Evolutionary conservation across 2,329 filamentous ascomycete species (phyloP), one percentile per base, ranked within the genome.

Genomic region (Claviceps citrina): DNA sequence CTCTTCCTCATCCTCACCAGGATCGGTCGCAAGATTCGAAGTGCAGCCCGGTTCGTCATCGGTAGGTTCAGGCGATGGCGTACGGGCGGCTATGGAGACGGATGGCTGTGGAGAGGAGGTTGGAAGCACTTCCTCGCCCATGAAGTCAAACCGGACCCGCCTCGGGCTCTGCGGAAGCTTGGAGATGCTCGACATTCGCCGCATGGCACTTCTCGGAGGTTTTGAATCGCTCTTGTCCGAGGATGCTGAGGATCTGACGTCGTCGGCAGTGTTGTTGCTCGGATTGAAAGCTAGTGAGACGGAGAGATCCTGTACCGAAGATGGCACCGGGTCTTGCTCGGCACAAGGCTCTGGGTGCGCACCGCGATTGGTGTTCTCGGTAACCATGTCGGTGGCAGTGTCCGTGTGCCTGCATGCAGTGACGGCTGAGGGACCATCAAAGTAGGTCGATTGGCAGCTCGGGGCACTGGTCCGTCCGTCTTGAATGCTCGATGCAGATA

Each of bases 131-230:
- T 78, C 73, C 46, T 67, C 61, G 39, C 73, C 74, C 51, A 67
- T 66, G 34, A 78, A 68, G 28, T 76, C 68, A 46, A 79, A 79
- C 36, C 76, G 73, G 42, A 79, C 76, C 43, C 72, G 66, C 24
- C 74, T 67, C n/a, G 71, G 72, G 49, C 72, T 76, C 32, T 64
- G 62, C 5, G 57, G 59, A 39, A 66, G 64, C 37, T 63, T 67
- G 20, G 68, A 65, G 25, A 60, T 64, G 48, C 66, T 73, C 6
- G 69, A 73, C 1, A 70, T 67, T 36, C 73, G 65, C 42, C 75
- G 68, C 42, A 78, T 55, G 34, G 72, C 75, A 49, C 76, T 77
- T 46, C 72, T 64, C 35, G 66, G 65, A 28, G 56, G 55, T 47
- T 63, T 65, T 18, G 60, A 59, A 36, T 71, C 64, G 55, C 70